These are phyloP conservation scores for Elsinoe fawcettii DNA, from an alignment of 2,329 filamentous ascomycete genomes.

Conservation along the genomic window DNA sequence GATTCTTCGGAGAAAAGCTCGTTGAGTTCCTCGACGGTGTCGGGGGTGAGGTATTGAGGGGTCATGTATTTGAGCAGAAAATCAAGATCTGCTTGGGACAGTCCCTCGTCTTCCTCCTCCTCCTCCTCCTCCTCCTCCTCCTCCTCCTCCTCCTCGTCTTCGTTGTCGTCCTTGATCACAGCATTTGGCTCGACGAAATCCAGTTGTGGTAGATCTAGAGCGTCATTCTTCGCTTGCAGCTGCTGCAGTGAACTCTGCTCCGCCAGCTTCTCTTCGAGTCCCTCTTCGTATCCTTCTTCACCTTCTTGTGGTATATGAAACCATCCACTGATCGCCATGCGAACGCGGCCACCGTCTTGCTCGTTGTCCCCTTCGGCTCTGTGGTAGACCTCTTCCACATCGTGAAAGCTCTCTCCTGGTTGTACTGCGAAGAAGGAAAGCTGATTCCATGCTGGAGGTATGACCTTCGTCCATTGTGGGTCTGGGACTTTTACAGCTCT, in stretches of 20 bases:
- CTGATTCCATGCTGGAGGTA: conserved; percentile 95
- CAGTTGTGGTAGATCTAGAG: conserved; percentile 73
- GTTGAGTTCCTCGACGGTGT: conserved; percentile 74
- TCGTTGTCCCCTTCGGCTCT: conserved; percentile 47
- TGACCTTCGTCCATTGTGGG: conserved; percentile 69
- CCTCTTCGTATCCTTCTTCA: conserved; percentile 83
- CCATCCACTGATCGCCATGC: conserved; percentile 98
- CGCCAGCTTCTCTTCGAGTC: conserved; percentile 79
- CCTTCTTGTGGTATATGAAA: conserved; percentile 95
- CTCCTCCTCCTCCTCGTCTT: conserved; percentile 58
- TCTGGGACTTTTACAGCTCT: conserved; percentile 70
- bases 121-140: conserved; percentile 55
- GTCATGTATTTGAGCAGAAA: conserved; percentile 87
- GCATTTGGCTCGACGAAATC: conserved; percentile 23
- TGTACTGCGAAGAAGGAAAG: conserved; percentile 97
- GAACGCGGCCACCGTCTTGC: conserved; percentile 65
- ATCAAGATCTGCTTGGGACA: conserved; percentile 74
- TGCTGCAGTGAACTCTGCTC: conserved; percentile 88
- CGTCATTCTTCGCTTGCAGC: conserved; percentile 81
- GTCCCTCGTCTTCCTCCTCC: conserved; percentile 47
- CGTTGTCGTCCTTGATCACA: conserved; percentile 41
- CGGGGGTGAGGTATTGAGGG: conserved; percentile 83
- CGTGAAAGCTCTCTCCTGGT: conserved; percentile 97
- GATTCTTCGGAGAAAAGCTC: conserved; percentile 76
- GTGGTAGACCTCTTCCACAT: conserved; percentile 95